These are phyloP conservation scores for Carex myosuroides DNA, from an alignment of 176 grass and related monocot genomes.

Conservation along the genomic window DNA sequence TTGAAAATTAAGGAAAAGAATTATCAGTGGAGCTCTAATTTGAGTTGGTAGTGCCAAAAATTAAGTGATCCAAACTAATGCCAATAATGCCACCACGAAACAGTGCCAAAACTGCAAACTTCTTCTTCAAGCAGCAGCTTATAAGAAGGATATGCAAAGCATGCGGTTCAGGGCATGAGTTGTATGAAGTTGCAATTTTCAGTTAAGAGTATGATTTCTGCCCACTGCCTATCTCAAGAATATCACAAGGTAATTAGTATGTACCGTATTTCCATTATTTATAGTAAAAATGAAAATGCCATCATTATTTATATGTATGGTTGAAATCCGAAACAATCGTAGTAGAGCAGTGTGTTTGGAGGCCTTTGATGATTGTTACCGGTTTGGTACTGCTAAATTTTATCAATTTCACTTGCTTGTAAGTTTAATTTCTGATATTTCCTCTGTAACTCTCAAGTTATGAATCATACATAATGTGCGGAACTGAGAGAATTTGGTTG, in stretches of 20 bases:
- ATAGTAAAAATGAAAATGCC: no score
- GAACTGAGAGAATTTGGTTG: background rate
- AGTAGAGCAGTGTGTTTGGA: background rate
- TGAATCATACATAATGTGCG: background rate
- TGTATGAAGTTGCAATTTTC: no score
- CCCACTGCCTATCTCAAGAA: background rate
- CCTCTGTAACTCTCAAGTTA: background rate
- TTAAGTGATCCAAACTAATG: background rate
- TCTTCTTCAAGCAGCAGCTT: background rate
- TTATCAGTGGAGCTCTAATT: background rate
- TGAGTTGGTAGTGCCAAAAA: background rate
- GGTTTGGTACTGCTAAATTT: background rate
- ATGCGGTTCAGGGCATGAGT: background rate
- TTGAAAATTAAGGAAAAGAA: background rate
- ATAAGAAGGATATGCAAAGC: background rate
- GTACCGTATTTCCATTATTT: no score
- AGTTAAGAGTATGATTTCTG: background rate
- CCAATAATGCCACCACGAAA: background rate
- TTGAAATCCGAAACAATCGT: background rate
- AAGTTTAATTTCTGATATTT: background rate
- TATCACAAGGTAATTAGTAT: background rate
- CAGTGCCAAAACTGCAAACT: background rate
- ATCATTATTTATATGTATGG: no score
- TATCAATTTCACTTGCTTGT: no score
- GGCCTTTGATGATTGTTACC: background rate